These are phyloP conservation scores for Mariannaea elegans DNA, from an alignment of 2,329 filamentous ascomycete species.

Conservation along the genomic window DNA sequence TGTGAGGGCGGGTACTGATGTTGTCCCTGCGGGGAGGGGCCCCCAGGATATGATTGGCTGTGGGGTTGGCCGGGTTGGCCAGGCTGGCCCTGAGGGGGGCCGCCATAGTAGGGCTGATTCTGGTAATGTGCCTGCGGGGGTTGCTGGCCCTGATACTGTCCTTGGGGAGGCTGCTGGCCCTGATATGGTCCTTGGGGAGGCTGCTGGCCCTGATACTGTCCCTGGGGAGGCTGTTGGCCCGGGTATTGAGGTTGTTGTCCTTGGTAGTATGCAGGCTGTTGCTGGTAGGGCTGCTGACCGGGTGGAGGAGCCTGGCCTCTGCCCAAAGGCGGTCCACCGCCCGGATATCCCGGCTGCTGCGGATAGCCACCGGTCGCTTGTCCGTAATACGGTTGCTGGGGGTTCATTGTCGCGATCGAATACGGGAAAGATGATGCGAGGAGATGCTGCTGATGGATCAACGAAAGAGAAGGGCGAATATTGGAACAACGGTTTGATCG, in stretches of 20 bases:
- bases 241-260: background rate
- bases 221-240: slow-evolving; percentile 4
- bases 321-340: slow-evolving; percentile 11
- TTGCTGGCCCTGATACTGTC: background rate
- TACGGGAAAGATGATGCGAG: background rate
- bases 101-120: slow-evolving; percentile 4
- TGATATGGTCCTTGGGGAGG: slow-evolving; percentile 21
- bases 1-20: background rate
- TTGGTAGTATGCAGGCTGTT: slow-evolving; percentile 16
- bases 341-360: slow-evolving; percentile 20
- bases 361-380: slow-evolving; percentile 18
- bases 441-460: background rate
- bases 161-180: slow-evolving; percentile 2
- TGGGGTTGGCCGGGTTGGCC: background rate
- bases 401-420: slow-evolving; percentile 15
- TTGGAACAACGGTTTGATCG: background rate
- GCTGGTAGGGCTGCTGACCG: slow-evolving; percentile 22
- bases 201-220: slow-evolving; percentile 21
- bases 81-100: slow-evolving; percentile 4
- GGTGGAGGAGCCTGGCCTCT: slow-evolving; percentile 8
- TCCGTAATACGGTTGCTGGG: slow-evolving; percentile 34
- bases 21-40: background rate
- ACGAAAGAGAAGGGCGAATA: background rate
- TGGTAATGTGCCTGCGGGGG: slow-evolving; percentile 19
- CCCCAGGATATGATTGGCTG: too few species aligned